Percentiles rank a stretch among this genome's conserved stretches.
These are phyloP conservation scores for Xylariaceae sp. DNA, from an alignment of 2,329 filamentous ascomycete species.

Conservation along the genomic window DNA sequence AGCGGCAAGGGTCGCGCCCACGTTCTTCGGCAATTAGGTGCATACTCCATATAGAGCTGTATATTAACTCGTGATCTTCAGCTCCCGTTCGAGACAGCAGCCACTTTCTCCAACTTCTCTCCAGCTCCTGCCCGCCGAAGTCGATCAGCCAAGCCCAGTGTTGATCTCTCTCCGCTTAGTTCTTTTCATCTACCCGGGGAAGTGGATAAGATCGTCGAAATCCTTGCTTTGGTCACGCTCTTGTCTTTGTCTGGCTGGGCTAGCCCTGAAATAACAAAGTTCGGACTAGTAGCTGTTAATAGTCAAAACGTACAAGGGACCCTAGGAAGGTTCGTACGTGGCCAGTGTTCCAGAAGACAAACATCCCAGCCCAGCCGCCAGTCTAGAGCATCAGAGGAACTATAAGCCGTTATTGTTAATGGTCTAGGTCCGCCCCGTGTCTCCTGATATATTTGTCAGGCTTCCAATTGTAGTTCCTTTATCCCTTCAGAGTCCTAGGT, in stretches of 20 bases:
- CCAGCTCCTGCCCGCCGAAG: slow-evolving; percentile 8
- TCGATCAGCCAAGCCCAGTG: slow-evolving; percentile 5
- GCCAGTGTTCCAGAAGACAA: slow-evolving; percentile 24
- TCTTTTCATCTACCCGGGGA: slow-evolving; percentile 16
- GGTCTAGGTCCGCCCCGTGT: slow-evolving; percentile 13
- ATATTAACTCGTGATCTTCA: slow-evolving; percentile 6
- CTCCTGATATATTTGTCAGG: slow-evolving; percentile 19
- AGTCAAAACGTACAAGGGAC: slow-evolving; percentile 20
- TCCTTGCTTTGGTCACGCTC: too few species aligned
- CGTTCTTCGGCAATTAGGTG: slow-evolving; percentile 13
- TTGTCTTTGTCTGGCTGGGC: background rate
- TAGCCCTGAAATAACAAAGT: background rate
- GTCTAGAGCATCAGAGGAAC: slow-evolving; percentile 19
- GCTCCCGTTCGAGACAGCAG: slow-evolving; percentile 10
- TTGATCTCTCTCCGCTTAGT: background rate
- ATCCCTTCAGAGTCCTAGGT: background rate
- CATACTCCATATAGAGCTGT: slow-evolving; percentile 12
- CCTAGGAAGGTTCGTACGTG: slow-evolving; percentile 12
- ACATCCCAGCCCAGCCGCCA: slow-evolving; percentile 13
- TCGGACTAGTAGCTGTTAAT: background rate
- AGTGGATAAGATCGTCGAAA: slow-evolving; percentile 19
- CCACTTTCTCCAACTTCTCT: slow-evolving; percentile 13
- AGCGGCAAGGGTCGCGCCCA: slow-evolving; percentile 14
- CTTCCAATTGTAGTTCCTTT: slow-evolving; percentile 1
- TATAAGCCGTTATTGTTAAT: slow-evolving; percentile 14